These are phyloP conservation scores for Phytophthora sp. DNA, from an alignment of 352 stramenopile genomes.

Conservation along the genomic window DNA sequence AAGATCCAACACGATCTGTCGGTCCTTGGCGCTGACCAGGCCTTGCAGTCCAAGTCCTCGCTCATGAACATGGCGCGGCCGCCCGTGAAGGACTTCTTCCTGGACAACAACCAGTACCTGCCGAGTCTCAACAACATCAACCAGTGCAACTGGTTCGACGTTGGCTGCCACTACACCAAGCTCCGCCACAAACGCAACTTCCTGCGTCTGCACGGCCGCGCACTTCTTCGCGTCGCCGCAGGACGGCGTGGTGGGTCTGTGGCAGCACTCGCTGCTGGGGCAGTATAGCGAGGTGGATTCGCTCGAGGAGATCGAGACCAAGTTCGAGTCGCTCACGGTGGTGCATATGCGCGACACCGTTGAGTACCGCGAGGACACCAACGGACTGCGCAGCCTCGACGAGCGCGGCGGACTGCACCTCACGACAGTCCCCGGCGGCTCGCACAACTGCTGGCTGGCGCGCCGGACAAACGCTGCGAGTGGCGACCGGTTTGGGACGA, in stretches of 20 bases:
- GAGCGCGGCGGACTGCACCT: slow-evolving; percentile 14
- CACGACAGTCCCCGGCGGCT: slow-evolving; percentile 18
- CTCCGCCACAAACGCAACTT: slow-evolving; percentile 34
- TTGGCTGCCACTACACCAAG: slow-evolving; percentile 7
- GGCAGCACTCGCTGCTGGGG: slow-evolving; percentile 34
- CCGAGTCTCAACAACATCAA: slow-evolving; percentile 37
- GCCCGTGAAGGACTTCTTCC: slow-evolving; percentile 17
- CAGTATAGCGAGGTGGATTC: slow-evolving; percentile 27
- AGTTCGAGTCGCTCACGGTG: slow-evolving; percentile 16
- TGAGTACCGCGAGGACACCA: slow-evolving; percentile 32
- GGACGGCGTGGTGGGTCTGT: slow-evolving; percentile 36
- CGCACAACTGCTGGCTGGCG: slow-evolving; percentile 33
- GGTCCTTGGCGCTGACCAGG: slow-evolving; percentile 23
- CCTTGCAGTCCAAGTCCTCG: slow-evolving; percentile 36
- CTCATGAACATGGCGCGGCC: slow-evolving; percentile 42
- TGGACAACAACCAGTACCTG: slow-evolving; percentile 31
- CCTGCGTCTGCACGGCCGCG: slow-evolving; percentile 20
- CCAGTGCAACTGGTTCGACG: background rate
- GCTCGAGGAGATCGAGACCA: slow-evolving; percentile 13
- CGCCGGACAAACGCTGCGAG: background rate
- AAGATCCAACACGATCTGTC: slow-evolving; percentile 44
- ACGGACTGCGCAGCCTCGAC: slow-evolving; percentile 25
- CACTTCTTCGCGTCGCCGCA: slow-evolving; percentile 37
- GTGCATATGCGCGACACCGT: slow-evolving; percentile 26
- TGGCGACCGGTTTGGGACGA: slow-evolving; percentile 9